phyloP scores from a whole-genome alignment of 2,329 filamentous ascomycete species.

The Fusarium equiseti region DNA sequence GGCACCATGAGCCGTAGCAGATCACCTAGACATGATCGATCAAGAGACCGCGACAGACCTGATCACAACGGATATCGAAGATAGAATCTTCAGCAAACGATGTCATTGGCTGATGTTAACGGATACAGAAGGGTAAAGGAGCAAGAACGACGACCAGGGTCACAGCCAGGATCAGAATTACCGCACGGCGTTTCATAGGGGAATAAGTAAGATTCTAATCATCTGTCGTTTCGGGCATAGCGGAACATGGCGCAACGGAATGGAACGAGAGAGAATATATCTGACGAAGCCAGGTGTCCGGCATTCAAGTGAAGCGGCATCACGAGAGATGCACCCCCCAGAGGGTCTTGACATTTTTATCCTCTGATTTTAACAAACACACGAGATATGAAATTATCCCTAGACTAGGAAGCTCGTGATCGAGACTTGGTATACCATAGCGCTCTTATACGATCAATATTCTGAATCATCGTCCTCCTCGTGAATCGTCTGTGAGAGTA shows the following conservation, averaged over 20 bases:
- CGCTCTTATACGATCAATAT: slow-evolving; percentile 26
- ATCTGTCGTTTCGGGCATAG: slow-evolving; percentile 26
- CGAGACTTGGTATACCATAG: background rate
- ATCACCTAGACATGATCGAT: slow-evolving; percentile 54
- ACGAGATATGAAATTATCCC: slow-evolving; percentile 22
- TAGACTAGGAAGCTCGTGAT: slow-evolving; percentile 14
- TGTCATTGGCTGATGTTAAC: background rate
- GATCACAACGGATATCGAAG: slow-evolving; percentile 65
- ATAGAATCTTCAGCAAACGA: slow-evolving; percentile 49
- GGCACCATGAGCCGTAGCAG: slow-evolving; percentile 57
- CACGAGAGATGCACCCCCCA: background rate
- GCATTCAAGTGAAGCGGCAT: slow-evolving; percentile 29
- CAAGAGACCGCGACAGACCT: slow-evolving; percentile 58
- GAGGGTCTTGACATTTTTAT: slow-evolving; percentile 1
- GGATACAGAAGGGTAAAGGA: background rate
- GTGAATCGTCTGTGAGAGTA: slow-evolving; percentile 75
- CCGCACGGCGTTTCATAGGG: slow-evolving; percentile 37
- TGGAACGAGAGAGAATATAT: slow-evolving; percentile 20
- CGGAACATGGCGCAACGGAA: slow-evolving; percentile 37
- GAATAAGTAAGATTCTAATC: slow-evolving; percentile 16
- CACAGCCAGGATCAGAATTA: background rate
- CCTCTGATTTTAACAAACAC: slow-evolving; percentile 14
- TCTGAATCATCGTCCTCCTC: slow-evolving; percentile 77
- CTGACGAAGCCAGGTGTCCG: slow-evolving; percentile 21
- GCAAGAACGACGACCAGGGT: slow-evolving; percentile 8